Evolutionary conservation across 495 filamentous ascomycete species (phyloP), one percentile per base, ranked within the genome.

Genomic region (Platismatia glauca): DNA sequence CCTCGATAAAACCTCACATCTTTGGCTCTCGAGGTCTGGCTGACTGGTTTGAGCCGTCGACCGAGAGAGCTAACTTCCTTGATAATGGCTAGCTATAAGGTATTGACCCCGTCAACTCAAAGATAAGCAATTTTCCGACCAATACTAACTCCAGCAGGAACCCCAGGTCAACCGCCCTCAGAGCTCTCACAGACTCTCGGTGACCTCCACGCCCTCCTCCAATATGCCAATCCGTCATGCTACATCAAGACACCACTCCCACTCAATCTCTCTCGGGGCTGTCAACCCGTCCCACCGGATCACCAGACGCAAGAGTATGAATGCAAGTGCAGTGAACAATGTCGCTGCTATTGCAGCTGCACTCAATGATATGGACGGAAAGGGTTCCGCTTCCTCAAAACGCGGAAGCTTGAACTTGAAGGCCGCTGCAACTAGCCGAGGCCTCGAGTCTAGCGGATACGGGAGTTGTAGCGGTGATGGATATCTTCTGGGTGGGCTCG

Each of bases 261-360:
- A 95, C 72, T 93, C 89, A 20, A 78, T 90, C 59, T 89, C 90
- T 48, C 76, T 89, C 64, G 86, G 89, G 68, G 84, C 90, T 43
- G 81, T 90, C 75, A 93, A 90, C 75, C 72, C 85, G 68, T 83
- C 81, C 71, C 87, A 96, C 73, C 89, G 94, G 59, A 84, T 98
- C 64, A 91, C 89, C 64, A 89, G 94, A 65, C 83, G 94, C 61
- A 98, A 97, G 83, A 96, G 92, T 75, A 91, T 86, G 75, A 86
- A 91, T 66, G 90, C 89, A 58, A 86, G 82, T 38, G 83, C 86
- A 34, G 81, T 82, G 35, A 81, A 84, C 70, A 94, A 89, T 74
- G 84, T 87, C 35, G 89, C 89, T 20, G 87, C 84, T 24, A 78
- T 89, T 61, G 86, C 88, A 38, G 89, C 88, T 37, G 87, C 90